A percentile compares a stretch with the other conserved stretches of the same genome.
phyloP scores from a whole-genome alignment of 225 moss, liverwort and hornwort species.

The Polytrichum formosum region DNA sequence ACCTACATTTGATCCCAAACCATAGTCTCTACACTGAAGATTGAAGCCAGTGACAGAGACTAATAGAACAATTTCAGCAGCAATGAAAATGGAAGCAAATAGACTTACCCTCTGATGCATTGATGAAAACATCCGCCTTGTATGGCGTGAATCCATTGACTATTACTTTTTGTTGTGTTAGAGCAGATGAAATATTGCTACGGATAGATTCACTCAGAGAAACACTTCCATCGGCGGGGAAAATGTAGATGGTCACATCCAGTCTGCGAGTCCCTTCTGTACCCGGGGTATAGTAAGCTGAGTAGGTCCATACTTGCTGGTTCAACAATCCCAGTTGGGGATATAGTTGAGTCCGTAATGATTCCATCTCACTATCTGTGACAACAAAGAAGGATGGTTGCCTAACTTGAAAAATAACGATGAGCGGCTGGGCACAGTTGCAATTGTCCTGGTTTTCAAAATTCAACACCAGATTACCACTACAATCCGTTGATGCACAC shows the following conservation, averaged over 20 bases:
- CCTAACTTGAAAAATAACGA: constrained; percentile 35
- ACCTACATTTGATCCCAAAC: no score
- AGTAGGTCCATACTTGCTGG: constrained; percentile 21
- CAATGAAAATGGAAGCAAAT: no score
- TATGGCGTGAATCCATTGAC: constrained; percentile 19
- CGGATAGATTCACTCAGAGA: neutral
- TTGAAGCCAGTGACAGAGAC: no score
- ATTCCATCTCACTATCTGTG: constrained; percentile 8
- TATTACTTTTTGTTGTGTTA: constrained; percentile 5
- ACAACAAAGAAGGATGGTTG: constrained; percentile 47
- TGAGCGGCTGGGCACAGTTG: constrained; percentile 48
- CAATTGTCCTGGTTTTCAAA: constrained; percentile 28
- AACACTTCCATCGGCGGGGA: constrained; percentile 15
- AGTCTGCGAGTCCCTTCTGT: constrained; percentile 10
- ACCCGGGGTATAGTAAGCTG: constrained; percentile 11
- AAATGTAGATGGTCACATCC: constrained; percentile 27
- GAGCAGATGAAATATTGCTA: constrained; percentile 20
- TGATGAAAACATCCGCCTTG: neutral
- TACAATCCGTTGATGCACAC: constrained; percentile 9
- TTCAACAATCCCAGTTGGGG: constrained; percentile 4
- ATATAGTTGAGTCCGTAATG: constrained; percentile 2
- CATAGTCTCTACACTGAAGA: no score
- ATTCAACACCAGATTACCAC: neutral
- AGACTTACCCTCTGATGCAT: no score
- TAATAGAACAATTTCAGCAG: no score